Conservation (phyloP, 495 filamentous ascomycete genomes). For the Penicillium paradoxum region DNA sequence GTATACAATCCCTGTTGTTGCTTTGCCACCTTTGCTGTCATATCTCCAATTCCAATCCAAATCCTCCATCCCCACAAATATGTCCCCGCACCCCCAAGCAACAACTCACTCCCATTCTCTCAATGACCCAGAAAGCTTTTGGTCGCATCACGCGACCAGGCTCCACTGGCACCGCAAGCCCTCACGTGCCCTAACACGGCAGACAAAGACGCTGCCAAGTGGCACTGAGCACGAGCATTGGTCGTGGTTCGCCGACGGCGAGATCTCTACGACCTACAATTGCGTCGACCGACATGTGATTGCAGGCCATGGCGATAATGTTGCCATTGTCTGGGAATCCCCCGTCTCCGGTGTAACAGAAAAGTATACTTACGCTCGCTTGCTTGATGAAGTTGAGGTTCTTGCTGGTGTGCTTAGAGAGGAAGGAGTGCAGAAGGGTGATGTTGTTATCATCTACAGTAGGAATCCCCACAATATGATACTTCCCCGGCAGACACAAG, state of each 20-base stretch:
- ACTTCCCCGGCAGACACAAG: background rate
- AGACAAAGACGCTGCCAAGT: slow-evolving; percentile 45
- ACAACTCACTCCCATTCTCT: slow-evolving; percentile 37
- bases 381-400: slow-evolving; percentile 78
- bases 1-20: background rate
- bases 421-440: slow-evolving; percentile 78
- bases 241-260: slow-evolving; percentile 85
- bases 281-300: slow-evolving; percentile 85
- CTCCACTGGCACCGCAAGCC: slow-evolving; percentile 79
- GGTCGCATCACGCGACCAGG: slow-evolving; percentile 66
- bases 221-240: slow-evolving; percentile 55
- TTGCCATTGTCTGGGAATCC: slow-evolving; percentile 83
- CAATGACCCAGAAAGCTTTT: slow-evolving; percentile 62
- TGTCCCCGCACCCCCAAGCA: slow-evolving; percentile 36
- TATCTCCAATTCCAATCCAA: background rate
- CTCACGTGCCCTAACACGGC: slow-evolving; percentile 35
- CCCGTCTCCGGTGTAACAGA: slow-evolving; percentile 75
- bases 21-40: background rate
- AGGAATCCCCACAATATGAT: slow-evolving; percentile 17
- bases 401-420: slow-evolving; percentile 78
- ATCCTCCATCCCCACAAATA: background rate
- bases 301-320: slow-evolving; percentile 62
- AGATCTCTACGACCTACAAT: slow-evolving; percentile 88
- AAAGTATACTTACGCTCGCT: slow-evolving; percentile 64
- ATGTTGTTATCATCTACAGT: slow-evolving; percentile 94